Evolutionary conservation across 495 filamentous ascomycete species (phyloP).

Genomic region (Alectoria sarmentosa): DNA sequence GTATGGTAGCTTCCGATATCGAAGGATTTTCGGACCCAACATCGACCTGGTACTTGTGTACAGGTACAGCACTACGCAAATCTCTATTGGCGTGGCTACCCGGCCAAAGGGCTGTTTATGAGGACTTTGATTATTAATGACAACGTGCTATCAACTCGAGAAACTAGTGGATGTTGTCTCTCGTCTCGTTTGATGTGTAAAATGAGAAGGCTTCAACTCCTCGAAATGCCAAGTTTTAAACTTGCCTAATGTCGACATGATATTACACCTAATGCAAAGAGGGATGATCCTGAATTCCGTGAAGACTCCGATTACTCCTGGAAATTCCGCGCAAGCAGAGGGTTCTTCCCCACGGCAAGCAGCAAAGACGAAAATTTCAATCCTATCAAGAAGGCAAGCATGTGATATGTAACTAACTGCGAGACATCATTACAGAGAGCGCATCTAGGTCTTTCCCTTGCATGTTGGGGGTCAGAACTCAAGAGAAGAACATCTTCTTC

Average conservation of each 20-base stretch:
- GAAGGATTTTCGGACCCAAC: slow-evolving; percentile 27
- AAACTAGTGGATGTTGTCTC: background rate
- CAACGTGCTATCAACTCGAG: background rate
- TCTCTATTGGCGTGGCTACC: slow-evolving; percentile 54
- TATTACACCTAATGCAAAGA: background rate
- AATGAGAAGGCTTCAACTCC: background rate
- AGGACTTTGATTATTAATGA: slow-evolving; percentile 63
- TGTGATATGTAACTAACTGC: background rate
- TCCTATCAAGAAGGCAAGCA: background rate
- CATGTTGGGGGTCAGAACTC: background rate
- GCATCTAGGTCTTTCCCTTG: background rate
- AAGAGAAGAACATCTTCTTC: background rate
- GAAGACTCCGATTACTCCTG: background rate
- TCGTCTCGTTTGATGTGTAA: background rate
- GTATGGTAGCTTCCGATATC: slow-evolving; percentile 51
- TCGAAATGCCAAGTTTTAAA: background rate
- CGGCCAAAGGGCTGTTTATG: slow-evolving; percentile 54
- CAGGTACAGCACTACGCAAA: slow-evolving; percentile 49
- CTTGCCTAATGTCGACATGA: background rate
- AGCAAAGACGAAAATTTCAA: background rate
- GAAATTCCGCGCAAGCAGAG: background rate
- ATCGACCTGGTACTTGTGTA: slow-evolving; percentile 62
- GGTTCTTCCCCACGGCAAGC: background rate
- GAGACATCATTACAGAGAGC: background rate
- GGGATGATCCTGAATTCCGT: background rate